Conservation (phyloP, 1,284 basidiomycete species). For the Trichosporon sp. region DNA sequence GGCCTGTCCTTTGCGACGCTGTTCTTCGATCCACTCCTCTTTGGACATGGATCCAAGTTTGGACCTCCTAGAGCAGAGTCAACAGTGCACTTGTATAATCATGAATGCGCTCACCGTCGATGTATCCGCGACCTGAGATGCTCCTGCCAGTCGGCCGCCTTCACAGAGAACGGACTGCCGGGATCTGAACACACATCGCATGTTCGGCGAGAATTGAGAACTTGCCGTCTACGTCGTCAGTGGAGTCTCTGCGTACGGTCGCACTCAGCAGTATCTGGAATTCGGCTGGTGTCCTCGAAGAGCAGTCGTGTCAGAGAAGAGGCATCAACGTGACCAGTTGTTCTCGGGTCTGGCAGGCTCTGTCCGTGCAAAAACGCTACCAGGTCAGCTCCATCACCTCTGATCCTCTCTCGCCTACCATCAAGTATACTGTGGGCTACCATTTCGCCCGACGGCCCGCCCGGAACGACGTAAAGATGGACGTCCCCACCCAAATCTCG, state of each 20-base stretch:
- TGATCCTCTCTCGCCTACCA: slow-evolving; percentile 43
- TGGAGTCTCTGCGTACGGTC: slow-evolving; percentile 13
- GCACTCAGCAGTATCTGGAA: slow-evolving; percentile 48
- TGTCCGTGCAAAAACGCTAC: slow-evolving; percentile 59
- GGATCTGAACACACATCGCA: slow-evolving; percentile 69
- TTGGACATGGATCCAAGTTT: not conserved
- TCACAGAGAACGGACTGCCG: slow-evolving; percentile 66
- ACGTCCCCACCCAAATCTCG: slow-evolving; percentile 36
- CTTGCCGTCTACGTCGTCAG: slow-evolving; percentile 51
- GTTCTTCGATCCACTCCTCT: not conserved
- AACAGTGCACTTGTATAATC: not conserved
- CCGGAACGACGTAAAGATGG: slow-evolving; percentile 40
- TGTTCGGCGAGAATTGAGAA: slow-evolving; percentile 58
- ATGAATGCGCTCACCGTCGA: slow-evolving; percentile 36
- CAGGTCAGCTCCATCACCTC: not conserved
- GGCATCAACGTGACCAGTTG: slow-evolving; percentile 52
- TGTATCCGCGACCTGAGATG: slow-evolving; percentile 63
- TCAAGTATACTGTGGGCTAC: slow-evolving; percentile 51
- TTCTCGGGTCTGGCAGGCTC: slow-evolving; percentile 54
- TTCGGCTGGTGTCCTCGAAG: slow-evolving; percentile 17
- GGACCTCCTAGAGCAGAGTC: not conserved
- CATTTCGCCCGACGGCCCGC: slow-evolving; percentile 58
- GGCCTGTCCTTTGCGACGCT: not conserved
- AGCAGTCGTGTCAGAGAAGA: slow-evolving; percentile 53
- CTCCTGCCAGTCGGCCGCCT: slow-evolving; percentile 59